Evolutionary conservation across 1,139 yeast genomes (phyloP).

Genomic region (Diutina neorugosa): DNA sequence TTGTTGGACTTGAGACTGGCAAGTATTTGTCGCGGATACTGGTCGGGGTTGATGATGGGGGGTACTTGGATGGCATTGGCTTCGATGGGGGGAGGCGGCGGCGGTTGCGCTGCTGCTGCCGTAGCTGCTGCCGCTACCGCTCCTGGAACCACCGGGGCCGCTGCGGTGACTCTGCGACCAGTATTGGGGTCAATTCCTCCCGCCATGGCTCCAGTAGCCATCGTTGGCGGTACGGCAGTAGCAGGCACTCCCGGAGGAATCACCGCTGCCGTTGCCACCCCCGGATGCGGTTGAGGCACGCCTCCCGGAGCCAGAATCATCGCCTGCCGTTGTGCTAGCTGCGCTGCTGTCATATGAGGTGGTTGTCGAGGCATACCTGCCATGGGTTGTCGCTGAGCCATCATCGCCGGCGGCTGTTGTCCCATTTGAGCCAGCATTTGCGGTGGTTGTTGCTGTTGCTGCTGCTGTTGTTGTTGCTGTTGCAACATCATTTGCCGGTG

Average conservation of each 20-base stretch:
- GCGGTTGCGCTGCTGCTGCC: background rate
- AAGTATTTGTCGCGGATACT: conserved; percentile 3
- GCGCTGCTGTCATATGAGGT: background rate
- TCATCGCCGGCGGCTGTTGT: conserved; percentile 4
- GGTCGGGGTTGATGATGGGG: conserved; percentile 1
- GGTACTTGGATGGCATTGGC: background rate
- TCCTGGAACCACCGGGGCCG: background rate
- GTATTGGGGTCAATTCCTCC: background rate
- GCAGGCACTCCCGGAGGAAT: background rate
- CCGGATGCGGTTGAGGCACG: background rate
- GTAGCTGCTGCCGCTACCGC: background rate
- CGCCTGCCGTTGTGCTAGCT: background rate
- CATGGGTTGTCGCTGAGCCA: background rate
- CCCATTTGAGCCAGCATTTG: conserved; percentile 13
- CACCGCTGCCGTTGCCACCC: background rate
- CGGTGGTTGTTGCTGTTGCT: conserved; percentile 6
- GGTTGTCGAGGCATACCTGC: background rate
- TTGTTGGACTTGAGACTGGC: conserved; percentile 2
- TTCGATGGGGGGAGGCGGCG: background rate
- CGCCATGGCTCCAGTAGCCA: background rate
- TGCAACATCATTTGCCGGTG: conserved; percentile 27
- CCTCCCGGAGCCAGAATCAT: background rate
- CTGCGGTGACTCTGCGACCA: background rate
- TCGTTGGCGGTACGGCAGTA: background rate
- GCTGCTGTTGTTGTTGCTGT: conserved; percentile 16